Percentiles rank a stretch among this genome's conserved stretches.
Conservation (phyloP, 148 eudicot genomes). For the Simmondsia chinensis region DNA sequence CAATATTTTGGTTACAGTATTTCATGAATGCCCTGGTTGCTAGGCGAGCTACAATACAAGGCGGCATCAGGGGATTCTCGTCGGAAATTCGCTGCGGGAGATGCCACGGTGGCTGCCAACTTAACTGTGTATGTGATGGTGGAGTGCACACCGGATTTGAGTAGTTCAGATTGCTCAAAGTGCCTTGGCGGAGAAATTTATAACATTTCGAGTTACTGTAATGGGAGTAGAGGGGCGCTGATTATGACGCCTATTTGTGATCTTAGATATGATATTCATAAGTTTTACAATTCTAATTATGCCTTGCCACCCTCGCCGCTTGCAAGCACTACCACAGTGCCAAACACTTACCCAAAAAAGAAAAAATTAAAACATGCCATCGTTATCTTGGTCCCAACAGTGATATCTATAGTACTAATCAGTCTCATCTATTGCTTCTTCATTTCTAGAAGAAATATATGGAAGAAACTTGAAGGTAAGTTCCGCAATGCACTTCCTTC, state of each 20-base stretch:
- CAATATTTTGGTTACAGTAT: too few species aligned
- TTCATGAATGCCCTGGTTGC: too few species aligned
- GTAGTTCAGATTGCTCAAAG: neutral
- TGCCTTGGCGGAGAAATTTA: constrained; percentile 5
- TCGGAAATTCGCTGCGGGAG: too few species aligned
- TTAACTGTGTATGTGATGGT: constrained; percentile 8
- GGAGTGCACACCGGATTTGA: constrained; percentile 18
- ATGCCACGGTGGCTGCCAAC: neutral
- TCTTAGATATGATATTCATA: constrained; percentile 6
- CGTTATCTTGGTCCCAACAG: constrained; percentile 1
- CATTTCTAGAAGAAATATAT: neutral
- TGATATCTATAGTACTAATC: neutral
- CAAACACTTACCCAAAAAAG: too few species aligned
- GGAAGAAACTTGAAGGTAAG: constrained; percentile 7
- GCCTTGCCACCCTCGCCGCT: neutral
- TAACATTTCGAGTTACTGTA: neutral
- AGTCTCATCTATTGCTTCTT: constrained; percentile 5
- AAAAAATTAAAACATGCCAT: neutral
- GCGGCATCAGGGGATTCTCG: too few species aligned
- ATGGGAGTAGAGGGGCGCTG: neutral
- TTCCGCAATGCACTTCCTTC: neutral
- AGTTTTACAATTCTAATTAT: neutral
- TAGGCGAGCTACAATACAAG: too few species aligned
- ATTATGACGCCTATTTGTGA: constrained; percentile 3
- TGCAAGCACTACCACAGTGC: too few species aligned